A percentile compares a stretch with the other conserved stretches of the same genome.
phyloP scores from a whole-genome alignment of 2,329 filamentous ascomycete species.

The Pseudogymnoascus sp. region DNA sequence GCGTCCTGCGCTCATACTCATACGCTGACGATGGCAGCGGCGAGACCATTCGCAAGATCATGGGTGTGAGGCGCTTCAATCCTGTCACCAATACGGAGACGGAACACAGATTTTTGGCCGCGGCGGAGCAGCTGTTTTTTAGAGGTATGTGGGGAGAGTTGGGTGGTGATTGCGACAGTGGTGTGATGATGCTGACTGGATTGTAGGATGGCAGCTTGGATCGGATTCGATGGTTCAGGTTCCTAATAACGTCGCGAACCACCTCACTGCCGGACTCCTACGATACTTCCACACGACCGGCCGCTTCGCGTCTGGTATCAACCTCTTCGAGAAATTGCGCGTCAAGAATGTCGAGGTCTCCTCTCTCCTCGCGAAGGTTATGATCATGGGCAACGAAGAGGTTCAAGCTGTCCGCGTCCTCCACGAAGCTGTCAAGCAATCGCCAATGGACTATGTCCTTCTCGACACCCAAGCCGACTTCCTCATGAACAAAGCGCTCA shows the following conservation, averaged over 20 bases:
- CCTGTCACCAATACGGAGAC: conserved; percentile 97
- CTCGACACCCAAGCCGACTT: conserved; percentile 92
- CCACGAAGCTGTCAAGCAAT: conserved; percentile 78
- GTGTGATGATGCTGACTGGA: conserved; percentile 14
- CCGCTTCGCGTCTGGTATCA: conserved; percentile 89
- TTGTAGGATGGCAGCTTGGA: conserved; percentile 79
- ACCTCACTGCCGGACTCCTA: conserved; percentile 84
- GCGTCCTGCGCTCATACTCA: conserved; percentile 84
- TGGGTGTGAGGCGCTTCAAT: conserved; percentile 95
- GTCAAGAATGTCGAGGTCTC: conserved; percentile 88
- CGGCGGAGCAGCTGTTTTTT: conserved; percentile 92
- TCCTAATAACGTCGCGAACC: conserved; percentile 91
- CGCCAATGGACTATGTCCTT: conserved; percentile 96
- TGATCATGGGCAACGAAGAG: conserved; percentile 93
- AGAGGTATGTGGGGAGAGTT: conserved; percentile 47
- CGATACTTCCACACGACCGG: conserved; percentile 95
- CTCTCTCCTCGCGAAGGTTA: conserved; percentile 79
- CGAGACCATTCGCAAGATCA: conserved; percentile 90
- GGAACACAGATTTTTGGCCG: conserved; percentile 90
- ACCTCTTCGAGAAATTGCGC: conserved; percentile 92
- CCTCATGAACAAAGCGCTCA: conserved; percentile 70
- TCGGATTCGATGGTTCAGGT: conserved; percentile 97
- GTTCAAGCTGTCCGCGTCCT: conserved; percentile 87
- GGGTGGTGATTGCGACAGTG: background rate
- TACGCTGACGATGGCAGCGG: conserved; percentile 95